Evolutionary conservation across 148 eudicot species (phyloP).

Genomic region (Pouteria glomerata): DNA sequence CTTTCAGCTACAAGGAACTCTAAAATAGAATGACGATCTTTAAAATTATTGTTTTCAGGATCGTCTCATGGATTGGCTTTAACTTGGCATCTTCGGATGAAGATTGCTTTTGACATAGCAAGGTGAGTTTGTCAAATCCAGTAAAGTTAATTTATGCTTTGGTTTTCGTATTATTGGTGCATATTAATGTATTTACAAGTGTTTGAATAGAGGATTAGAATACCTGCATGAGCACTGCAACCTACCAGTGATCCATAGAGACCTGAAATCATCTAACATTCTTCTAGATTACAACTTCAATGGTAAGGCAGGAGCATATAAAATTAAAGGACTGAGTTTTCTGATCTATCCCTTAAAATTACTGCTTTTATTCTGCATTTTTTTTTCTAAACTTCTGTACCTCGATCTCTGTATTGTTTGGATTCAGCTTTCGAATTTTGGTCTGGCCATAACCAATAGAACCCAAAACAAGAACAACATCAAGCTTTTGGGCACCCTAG

Average conservation of each 20-base stretch:
- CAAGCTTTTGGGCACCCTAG: constrained; percentile 58
- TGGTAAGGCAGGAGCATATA: constrained; percentile 45
- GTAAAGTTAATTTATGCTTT: not conserved
- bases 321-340: constrained; percentile 4
- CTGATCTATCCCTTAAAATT: constrained; percentile 2
- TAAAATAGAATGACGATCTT: too few relatives aligned
- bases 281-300: constrained; percentile 67
- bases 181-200: constrained; percentile 16
- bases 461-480: constrained; percentile 45
- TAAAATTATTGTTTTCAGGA: constrained; percentile 31
- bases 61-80: constrained; percentile 54
- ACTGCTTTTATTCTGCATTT: not conserved
- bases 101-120: constrained; percentile 64
- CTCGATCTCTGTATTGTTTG: too few relatives aligned
- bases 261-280: constrained; percentile 79
- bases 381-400: too few relatives aligned
- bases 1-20: too few relatives aligned
- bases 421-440: constrained; percentile 73
- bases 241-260: constrained; percentile 77
- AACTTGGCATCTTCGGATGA: constrained; percentile 59
- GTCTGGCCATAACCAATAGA: constrained; percentile 53
- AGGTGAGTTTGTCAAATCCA: constrained; percentile 33
- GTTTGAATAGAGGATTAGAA: constrained; percentile 61
- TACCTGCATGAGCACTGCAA: constrained; percentile 75
- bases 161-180: not conserved